Evolutionary conservation across 441 rosid species (phyloP).

Genomic region (Gossypium schwendimanii): DNA sequence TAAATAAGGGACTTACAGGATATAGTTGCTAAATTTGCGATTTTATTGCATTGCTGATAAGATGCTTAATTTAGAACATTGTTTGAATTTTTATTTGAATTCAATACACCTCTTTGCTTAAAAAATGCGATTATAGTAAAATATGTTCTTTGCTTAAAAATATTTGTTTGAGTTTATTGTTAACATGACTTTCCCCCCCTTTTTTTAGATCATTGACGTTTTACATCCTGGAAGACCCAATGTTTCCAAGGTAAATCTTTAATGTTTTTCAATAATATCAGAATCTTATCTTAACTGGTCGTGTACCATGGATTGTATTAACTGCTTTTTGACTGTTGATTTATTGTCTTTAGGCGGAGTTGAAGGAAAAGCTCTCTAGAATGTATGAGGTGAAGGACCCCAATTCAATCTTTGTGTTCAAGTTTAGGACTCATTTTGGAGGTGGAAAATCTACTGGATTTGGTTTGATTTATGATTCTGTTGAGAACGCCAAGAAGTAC

Average conservation of each 20-base stretch:
- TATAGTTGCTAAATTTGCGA: no score
- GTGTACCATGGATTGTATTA: not conserved
- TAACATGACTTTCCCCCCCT: not conserved
- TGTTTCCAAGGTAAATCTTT: conserved; percentile 64
- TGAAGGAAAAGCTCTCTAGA: conserved; percentile 72
- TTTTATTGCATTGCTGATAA: not conserved
- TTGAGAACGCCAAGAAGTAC: conserved; percentile 78
- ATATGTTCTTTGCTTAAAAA: not conserved
- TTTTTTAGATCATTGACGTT: conserved; percentile 77
- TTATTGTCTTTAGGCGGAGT: conserved; percentile 43
- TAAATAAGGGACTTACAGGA: not conserved
- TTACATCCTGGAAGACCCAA: conserved; percentile 87
- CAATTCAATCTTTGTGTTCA: conserved; percentile 77
- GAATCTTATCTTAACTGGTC: not conserved
- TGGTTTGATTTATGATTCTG: conserved; percentile 81
- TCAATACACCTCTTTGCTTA: not conserved
- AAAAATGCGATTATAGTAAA: not conserved
- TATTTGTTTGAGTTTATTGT: not conserved
- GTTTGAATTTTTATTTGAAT: not conserved
- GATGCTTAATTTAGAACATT: not conserved
- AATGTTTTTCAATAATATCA: not conserved
- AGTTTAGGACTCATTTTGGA: conserved; percentile 87
- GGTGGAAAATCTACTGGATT: conserved; percentile 94
- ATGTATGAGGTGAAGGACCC: conserved; percentile 89
- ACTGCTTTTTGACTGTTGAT: not conserved